Conservation (phyloP, 106 monocot genomes). For the Dendrobium chrysotoxum region DNA sequence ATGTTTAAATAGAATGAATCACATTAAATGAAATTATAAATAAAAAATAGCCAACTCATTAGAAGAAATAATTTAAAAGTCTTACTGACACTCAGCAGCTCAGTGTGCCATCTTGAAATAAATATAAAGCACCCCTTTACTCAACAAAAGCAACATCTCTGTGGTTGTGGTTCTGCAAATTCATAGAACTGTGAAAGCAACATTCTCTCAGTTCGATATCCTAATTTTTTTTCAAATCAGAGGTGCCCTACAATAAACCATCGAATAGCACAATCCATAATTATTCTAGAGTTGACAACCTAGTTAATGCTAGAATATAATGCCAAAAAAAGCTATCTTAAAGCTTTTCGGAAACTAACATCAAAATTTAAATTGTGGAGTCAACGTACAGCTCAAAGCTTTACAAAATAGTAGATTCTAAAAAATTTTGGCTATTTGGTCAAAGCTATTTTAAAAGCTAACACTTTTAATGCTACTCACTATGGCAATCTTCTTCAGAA, state of each 20-base stretch:
- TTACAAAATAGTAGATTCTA: background rate
- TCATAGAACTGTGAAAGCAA: background rate
- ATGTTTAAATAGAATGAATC: background rate
- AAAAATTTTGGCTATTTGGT: background rate
- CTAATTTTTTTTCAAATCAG: background rate
- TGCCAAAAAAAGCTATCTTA: background rate
- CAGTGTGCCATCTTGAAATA: too few species aligned
- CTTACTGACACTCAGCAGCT: background rate
- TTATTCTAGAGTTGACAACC: background rate
- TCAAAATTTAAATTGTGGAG: background rate
- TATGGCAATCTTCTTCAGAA: background rate
- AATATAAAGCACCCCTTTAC: too few species aligned
- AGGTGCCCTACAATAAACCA: background rate
- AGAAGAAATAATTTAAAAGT: background rate
- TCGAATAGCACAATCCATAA: background rate
- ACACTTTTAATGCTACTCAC: background rate
- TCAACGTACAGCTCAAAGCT: background rate
- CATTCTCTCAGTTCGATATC: background rate
- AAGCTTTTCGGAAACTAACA: background rate
- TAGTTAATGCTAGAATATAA: background rate
- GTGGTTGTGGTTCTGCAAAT: background rate
- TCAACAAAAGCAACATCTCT: background rate
- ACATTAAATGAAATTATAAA: background rate
- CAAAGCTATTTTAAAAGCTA: background rate
- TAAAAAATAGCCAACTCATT: background rate